A percentile compares a stretch with the other conserved stretches of the same genome.
Evolutionary conservation across 2,329 filamentous ascomycete genomes (phyloP).

Genomic region (Epichloe sibirici): DNA sequence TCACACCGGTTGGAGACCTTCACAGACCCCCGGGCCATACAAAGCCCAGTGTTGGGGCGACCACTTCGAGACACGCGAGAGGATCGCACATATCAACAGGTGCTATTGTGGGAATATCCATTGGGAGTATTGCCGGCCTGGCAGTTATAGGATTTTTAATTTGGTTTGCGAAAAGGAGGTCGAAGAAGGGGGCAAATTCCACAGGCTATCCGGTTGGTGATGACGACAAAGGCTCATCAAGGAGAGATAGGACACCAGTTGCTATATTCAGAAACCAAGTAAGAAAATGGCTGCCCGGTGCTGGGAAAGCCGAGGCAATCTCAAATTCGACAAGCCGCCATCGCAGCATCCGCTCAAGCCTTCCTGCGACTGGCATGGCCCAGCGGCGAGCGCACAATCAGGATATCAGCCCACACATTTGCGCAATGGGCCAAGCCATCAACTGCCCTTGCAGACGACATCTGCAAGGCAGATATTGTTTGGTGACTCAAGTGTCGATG

Average conservation of each 20-base stretch:
- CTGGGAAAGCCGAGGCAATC: conserved; percentile 13
- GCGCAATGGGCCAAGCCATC: neutral
- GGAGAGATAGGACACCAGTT: conserved; percentile 11
- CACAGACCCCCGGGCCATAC: neutral
- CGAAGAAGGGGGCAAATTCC: conserved; percentile 9
- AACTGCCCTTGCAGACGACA: neutral
- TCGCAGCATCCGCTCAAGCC: neutral
- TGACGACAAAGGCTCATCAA: conserved; percentile 12
- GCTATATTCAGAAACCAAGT: neutral
- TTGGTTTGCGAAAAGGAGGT: conserved; percentile 35
- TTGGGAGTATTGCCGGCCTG: conserved; percentile 32
- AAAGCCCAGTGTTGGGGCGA: neutral
- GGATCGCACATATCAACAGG: conserved; percentile 10
- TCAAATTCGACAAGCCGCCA: neutral
- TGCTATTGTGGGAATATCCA: conserved; percentile 38
- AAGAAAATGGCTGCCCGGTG: conserved; percentile 11
- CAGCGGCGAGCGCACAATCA: neutral
- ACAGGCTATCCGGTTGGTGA: conserved; percentile 12
- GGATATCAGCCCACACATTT: neutral
- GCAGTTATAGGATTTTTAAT: conserved; percentile 34
- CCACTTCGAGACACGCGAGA: neutral
- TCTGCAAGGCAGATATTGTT: neutral
- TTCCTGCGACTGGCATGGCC: neutral
- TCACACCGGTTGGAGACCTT: neutral
- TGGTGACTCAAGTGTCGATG: neutral